phyloP scores from a whole-genome alignment of 169 alveolate species.

The Perkinsus olseni region DNA sequence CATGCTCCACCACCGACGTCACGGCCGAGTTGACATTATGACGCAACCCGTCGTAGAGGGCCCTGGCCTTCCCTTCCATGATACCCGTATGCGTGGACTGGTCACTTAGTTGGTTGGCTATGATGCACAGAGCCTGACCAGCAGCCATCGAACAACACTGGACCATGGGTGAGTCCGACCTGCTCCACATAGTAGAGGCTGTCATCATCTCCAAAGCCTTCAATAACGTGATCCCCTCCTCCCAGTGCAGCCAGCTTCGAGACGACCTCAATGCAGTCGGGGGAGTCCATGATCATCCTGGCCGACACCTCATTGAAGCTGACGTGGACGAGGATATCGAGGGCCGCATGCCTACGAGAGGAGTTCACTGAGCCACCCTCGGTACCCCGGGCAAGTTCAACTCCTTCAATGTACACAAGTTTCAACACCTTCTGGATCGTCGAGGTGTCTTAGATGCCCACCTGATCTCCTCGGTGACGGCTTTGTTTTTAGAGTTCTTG shows the following conservation, averaged over 20 bases:
- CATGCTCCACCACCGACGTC: constrained; percentile 12
- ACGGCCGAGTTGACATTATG: not conserved
- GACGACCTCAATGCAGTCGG: not conserved
- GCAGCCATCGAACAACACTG: not conserved
- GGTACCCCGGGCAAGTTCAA: no score
- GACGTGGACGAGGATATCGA: not conserved
- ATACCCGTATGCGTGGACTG: not conserved
- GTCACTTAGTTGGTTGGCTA: constrained; percentile 11
- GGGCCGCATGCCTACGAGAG: not conserved
- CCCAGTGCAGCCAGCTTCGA: not conserved
- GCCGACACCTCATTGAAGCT: not conserved
- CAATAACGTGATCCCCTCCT: not conserved
- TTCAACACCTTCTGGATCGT: no score
- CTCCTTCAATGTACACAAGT: no score
- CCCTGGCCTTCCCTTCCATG: not conserved
- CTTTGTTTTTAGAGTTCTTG: not conserved
- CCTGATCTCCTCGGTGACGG: not conserved
- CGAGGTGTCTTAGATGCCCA: no score
- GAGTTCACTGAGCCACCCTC: no score
- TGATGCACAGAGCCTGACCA: constrained; percentile 15
- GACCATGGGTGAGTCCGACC: not conserved
- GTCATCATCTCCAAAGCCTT: not conserved
- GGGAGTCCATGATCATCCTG: not conserved
- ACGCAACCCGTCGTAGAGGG: not conserved
- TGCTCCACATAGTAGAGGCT: not conserved